A percentile compares a stretch with the other conserved stretches of the same genome.
Evolutionary conservation across 768 basidiomycete genomes (phyloP).

Genomic region (Lactarius psammicola): DNA sequence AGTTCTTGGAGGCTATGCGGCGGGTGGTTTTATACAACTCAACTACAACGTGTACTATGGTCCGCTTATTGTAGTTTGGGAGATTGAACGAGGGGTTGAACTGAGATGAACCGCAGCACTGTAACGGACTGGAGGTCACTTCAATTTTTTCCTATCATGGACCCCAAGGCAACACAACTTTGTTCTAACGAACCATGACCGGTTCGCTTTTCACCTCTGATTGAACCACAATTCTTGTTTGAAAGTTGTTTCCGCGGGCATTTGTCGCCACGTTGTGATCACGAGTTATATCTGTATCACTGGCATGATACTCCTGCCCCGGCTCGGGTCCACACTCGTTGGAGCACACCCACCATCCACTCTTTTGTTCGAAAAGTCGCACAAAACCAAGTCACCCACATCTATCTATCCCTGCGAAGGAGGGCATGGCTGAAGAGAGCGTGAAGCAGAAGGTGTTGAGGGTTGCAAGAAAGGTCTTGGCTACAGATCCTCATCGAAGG

Average conservation of each 20-base stretch:
- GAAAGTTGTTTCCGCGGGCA: not conserved
- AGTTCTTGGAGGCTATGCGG: no score
- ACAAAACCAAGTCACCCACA: not conserved
- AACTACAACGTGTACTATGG: no score
- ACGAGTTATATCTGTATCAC: not conserved
- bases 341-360: not conserved
- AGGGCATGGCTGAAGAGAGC: slow-evolving; percentile 5
- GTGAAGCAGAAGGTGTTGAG: slow-evolving; percentile 9
- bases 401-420: not conserved
- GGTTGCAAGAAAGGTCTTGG: not conserved
- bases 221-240: not conserved
- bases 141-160: not conserved
- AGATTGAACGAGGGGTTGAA: not conserved
- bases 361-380: not conserved
- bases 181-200: not conserved
- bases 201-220: not conserved
- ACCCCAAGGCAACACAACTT: not conserved
- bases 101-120: not conserved
- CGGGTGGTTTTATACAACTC: no score
- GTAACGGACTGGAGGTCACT: no score
- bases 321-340: not conserved
- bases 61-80: not conserved
- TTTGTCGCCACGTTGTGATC: not conserved
- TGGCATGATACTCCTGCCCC: not conserved
- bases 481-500: not conserved